These are phyloP conservation scores for Fusarium sp. DNA, from an alignment of 2,329 filamentous ascomycete genomes.

Conservation along the genomic window DNA sequence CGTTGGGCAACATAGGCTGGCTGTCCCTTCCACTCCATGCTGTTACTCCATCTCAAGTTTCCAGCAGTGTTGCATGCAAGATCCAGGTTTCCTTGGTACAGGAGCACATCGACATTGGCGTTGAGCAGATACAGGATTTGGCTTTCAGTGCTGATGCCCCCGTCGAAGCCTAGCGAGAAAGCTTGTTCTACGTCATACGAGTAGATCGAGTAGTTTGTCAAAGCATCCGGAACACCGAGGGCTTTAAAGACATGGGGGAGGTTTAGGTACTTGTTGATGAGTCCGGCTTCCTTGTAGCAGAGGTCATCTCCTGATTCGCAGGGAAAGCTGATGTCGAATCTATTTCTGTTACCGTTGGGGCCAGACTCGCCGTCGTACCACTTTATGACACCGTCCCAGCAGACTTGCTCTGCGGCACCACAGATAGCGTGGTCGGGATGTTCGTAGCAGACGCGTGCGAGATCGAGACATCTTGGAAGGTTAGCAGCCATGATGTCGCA, in stretches of 20 bases:
- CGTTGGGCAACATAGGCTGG: constrained; percentile 33
- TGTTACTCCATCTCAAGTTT: constrained; percentile 33
- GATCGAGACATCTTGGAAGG: constrained; percentile 33
- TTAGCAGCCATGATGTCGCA: constrained; percentile 30
- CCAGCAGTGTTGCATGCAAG: constrained; percentile 38
- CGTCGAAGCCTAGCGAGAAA: constrained; percentile 3
- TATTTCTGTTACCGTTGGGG: background rate
- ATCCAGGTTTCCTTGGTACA: constrained; percentile 39
- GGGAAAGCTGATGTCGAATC: constrained; percentile 16
- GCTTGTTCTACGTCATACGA: background rate
- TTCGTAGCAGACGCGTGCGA: constrained; percentile 29
- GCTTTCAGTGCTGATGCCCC: constrained; percentile 14
- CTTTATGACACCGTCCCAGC: constrained; percentile 17
- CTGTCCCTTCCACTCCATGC: constrained; percentile 31
- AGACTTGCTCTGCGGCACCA: constrained; percentile 20
- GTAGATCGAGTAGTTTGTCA: constrained; percentile 2
- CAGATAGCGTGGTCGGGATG: constrained; percentile 35
- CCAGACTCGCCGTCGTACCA: constrained; percentile 13
- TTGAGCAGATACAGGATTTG: constrained; percentile 24
- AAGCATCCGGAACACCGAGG: background rate
- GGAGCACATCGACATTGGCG: constrained; percentile 14
- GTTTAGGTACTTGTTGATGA: constrained; percentile 17
- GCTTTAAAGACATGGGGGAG: constrained; percentile 2
- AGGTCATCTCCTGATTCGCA: constrained; percentile 11
- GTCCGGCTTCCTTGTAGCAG: constrained; percentile 11